Evolutionary conservation across 2,329 filamentous ascomycete genomes (phyloP).

Genomic region (Chaetomium strumarium): DNA sequence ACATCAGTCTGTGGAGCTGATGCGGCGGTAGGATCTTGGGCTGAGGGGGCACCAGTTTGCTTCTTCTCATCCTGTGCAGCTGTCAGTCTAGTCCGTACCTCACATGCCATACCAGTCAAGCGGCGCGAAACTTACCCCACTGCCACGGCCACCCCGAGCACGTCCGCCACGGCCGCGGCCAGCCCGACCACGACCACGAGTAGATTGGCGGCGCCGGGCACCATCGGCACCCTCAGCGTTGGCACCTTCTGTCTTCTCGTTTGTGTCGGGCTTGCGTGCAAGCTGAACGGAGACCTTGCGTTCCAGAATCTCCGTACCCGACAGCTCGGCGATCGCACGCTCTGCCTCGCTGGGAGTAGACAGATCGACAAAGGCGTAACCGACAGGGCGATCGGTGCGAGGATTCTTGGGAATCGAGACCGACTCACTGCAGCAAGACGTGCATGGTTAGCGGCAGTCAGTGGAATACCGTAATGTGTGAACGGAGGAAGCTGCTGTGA

Average conservation of each 20-base stretch:
- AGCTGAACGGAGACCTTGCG: conserved; percentile 99
- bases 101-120: not conserved
- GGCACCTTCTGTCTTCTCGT: conserved; percentile 67
- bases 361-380: conserved; percentile 98
- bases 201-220: conserved; percentile 56
- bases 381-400: conserved; percentile 95
- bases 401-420: conserved; percentile 99
- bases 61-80: conserved; percentile 29
- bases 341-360: conserved; percentile 91
- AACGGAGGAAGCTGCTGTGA: conserved; percentile 1
- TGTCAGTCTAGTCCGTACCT: conserved; percentile 13
- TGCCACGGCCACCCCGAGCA: conserved; percentile 61
- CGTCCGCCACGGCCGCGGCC: conserved; percentile 58
- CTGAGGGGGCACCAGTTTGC: conserved; percentile 42
- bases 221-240: conserved; percentile 73
- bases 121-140: conserved; percentile 40
- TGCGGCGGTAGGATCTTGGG: conserved; percentile 40
- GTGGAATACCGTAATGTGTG: not conserved
- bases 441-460: conserved; percentile 31
- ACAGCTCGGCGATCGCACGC: conserved; percentile 90
- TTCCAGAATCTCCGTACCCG: conserved; percentile 94
- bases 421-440: conserved; percentile 65
- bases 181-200: conserved; percentile 61
- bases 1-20: conserved; percentile 44
- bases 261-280: conserved; percentile 91